These are phyloP conservation scores for Candida coleopterorum DNA, from an alignment of 805 yeast genomes.

Conservation along the genomic window DNA sequence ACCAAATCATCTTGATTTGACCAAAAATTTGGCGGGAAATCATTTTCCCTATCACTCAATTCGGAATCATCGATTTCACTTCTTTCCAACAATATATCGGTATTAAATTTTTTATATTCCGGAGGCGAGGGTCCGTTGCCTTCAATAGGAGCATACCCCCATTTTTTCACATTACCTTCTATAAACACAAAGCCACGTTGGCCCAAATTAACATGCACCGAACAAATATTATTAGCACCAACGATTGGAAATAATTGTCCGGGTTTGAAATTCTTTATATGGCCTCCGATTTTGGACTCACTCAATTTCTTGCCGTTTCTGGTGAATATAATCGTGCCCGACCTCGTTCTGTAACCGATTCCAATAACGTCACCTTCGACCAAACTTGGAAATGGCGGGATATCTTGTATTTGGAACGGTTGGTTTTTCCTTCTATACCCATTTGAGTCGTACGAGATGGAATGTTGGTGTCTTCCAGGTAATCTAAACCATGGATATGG, in stretches of 20 bases:
- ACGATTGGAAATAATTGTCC: constrained; percentile 76
- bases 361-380: constrained; percentile 91
- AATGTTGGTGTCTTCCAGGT: constrained; percentile 86
- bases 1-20: constrained; percentile 11
- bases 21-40: constrained; percentile 58
- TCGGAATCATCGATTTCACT: constrained; percentile 54
- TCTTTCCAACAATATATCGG: constrained; percentile 72
- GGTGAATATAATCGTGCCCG: constrained; percentile 89
- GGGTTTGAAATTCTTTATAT: constrained; percentile 63
- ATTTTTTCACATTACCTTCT: constrained; percentile 88
- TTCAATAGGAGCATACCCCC: constrained; percentile 91
- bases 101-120: constrained; percentile 73
- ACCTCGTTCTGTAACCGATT: constrained; percentile 75
- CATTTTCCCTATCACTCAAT: constrained; percentile 36
- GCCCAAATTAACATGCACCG: constrained; percentile 85
- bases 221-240: constrained; percentile 79
- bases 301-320: constrained; percentile 86
- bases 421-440: constrained; percentile 79
- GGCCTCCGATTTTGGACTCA: constrained; percentile 80
- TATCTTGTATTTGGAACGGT: constrained; percentile 54
- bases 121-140: constrained; percentile 94
- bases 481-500: constrained; percentile 93
- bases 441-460: constrained; percentile 81
- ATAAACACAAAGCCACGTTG: constrained; percentile 85
- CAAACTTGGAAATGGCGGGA: constrained; percentile 50